These are phyloP conservation scores for Tardiomyces blankii DNA, from an alignment of 1,139 yeast species.

Conservation along the genomic window DNA sequence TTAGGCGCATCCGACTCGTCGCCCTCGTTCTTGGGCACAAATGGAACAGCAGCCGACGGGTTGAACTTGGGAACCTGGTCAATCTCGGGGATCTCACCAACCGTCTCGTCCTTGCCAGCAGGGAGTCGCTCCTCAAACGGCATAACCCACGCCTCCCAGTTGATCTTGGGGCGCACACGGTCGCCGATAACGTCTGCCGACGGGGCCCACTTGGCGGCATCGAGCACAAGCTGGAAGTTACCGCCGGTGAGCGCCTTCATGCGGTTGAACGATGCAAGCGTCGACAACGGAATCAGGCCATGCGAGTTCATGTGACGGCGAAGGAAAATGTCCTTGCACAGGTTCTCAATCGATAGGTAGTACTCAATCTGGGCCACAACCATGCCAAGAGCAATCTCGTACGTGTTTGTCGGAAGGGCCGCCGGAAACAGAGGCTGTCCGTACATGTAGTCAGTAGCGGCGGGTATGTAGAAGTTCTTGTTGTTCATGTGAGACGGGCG, in stretches of 20 bases:
- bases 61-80: conserved; percentile 23
- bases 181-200: conserved; percentile 36
- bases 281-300: conserved; percentile 58
- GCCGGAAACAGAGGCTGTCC: conserved; percentile 11
- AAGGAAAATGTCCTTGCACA: conserved; percentile 68
- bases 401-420: conserved; percentile 1
- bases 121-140: conserved; percentile 36
- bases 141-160: conserved; percentile 40
- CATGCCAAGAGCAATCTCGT: conserved; percentile 20
- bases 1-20: not conserved
- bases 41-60: conserved; percentile 29
- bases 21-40: conserved; percentile 21
- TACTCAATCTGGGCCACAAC: conserved; percentile 59
- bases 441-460: conserved; percentile 11
- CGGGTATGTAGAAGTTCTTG: conserved; percentile 12
- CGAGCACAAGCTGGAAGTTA: conserved; percentile 34
- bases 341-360: conserved; percentile 79
- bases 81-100: conserved; percentile 8
- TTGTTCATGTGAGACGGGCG: conserved; percentile 12
- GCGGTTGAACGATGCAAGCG: conserved; percentile 64
- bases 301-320: conserved; percentile 69
- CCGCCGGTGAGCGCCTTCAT: conserved; percentile 49
- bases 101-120: conserved; percentile 28
- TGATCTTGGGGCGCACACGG: conserved; percentile 34
- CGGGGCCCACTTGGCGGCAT: conserved; percentile 34